These are phyloP conservation scores for Pyrenochaeta sp. DNA, from an alignment of 2,329 filamentous ascomycete species.

Conservation along the genomic window DNA sequence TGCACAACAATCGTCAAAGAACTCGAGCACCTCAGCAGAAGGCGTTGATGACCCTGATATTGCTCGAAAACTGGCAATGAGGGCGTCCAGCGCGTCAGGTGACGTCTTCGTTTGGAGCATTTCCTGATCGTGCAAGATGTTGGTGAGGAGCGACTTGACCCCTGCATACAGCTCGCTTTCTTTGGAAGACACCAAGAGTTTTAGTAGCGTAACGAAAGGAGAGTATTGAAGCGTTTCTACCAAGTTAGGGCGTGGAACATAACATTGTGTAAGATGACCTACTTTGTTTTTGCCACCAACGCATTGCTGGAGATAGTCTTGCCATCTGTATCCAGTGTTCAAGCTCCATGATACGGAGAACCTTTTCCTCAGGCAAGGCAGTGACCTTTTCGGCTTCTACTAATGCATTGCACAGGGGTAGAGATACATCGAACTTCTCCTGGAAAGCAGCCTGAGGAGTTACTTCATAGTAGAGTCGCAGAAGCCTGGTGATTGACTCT, in stretches of 20 bases:
- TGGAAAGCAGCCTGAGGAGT: constrained; percentile 81
- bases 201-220: constrained; percentile 76
- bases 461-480: constrained; percentile 85
- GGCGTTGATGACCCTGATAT: constrained; percentile 41
- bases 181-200: constrained; percentile 62
- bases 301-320: constrained; percentile 80
- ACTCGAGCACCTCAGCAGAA: constrained; percentile 65
- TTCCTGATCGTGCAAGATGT: constrained; percentile 71
- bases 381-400: constrained; percentile 62
- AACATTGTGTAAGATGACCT: constrained; percentile 17
- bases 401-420: constrained; percentile 75
- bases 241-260: constrained; percentile 12
- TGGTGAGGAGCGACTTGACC: constrained; percentile 65
- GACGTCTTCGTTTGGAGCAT: constrained; percentile 64
- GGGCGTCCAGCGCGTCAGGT: constrained; percentile 53
- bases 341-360: constrained; percentile 75
- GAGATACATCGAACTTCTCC: constrained; percentile 88
- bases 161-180: constrained; percentile 60
- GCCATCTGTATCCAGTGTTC: constrained; percentile 85
- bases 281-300: constrained; percentile 83
- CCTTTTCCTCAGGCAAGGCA: constrained; percentile 55
- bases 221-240: constrained; percentile 68
- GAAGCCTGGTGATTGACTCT: constrained; percentile 78
- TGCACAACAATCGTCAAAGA: constrained; percentile 83
- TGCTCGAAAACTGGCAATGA: constrained; percentile 58